Evolutionary conservation across 345 rosid genomes (phyloP), one percentile per base, ranked within the genome.

Genomic region (Laguncularia racemosa): DNA sequence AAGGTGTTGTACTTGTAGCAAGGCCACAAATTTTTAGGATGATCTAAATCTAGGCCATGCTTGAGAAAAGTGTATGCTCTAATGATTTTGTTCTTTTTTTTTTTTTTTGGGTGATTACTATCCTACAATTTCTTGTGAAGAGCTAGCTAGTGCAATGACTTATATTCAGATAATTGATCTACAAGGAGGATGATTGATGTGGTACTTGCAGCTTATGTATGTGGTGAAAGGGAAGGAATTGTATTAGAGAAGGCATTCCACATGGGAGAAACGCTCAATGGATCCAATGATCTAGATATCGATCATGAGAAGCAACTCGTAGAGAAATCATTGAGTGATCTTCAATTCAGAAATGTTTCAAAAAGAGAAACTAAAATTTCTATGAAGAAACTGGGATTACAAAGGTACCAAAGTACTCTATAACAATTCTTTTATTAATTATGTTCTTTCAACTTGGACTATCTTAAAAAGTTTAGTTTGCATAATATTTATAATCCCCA

Each of bases 171-270:
- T 23, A 23, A 23, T 23, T 23, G 26, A 23, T 4, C 26, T 23
- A 23, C 4, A 23, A 23, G 3, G 44, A 47, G 18, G 6, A 6
- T 47, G 18, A 47, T 3, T 47, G 7, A 4, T 9, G 3, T 2
- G 16, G 5, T 47, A 54, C 52, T 60, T 60, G 44, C 55, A 75
- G 79, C 76, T 13, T 75, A 71, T 45, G 73, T 71, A 4, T 63
- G 67, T n/a, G 79, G 76, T 5, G 67, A 67, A 19, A 64, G 23
- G 20, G 43, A 49, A 20, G 76, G 76, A 8, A 1, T 60, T 12
- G 58, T 75, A 3, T 18, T 2, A 2, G 79, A 75, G 54, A 60
- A 16, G 4, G 47, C 64, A 13, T 67, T 59, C 14, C 6, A 13
- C 2, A 21, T 65, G 52, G 64, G 65, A 0, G 71, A 73, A 33